Percentiles rank a stretch among this genome's conserved stretches.
These are phyloP conservation scores for Extremus antarcticus DNA, from an alignment of 495 filamentous ascomycete species.

Conservation along the genomic window DNA sequence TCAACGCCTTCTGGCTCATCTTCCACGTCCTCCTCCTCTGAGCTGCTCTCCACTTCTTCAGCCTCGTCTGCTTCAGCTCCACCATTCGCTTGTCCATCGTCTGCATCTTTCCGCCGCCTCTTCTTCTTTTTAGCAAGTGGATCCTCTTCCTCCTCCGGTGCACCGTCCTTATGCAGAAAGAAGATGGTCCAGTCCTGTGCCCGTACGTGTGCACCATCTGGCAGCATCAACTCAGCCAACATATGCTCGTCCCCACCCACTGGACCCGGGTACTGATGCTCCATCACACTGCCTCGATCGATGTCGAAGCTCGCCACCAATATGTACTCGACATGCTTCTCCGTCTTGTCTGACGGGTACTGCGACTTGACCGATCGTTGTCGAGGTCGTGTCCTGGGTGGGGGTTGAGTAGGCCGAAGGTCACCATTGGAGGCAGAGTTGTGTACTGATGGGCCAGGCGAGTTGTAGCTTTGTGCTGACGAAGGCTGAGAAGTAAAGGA, in stretches of 20 bases:
- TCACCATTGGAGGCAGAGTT: background rate
- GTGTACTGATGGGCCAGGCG: background rate
- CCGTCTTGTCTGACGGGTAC: conserved; percentile 65
- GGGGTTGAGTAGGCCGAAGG: background rate
- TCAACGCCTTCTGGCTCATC: conserved; percentile 48
- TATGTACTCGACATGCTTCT: conserved; percentile 98
- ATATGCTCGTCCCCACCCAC: conserved; percentile 97
- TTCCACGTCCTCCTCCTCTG: conserved; percentile 46
- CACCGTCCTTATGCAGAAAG: conserved; percentile 84
- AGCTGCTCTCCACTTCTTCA: conserved; percentile 42
- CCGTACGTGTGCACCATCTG: conserved; percentile 89
- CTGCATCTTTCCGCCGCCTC: conserved; percentile 10
- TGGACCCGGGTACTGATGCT: conserved; percentile 87
- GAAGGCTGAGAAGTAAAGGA: conserved; percentile 1
- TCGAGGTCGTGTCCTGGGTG: background rate
- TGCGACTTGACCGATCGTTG: conserved; percentile 54
- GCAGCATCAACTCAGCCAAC: conserved; percentile 97
- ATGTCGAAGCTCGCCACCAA: conserved; percentile 98
- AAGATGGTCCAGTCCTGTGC: conserved; percentile 99
- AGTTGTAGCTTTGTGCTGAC: conserved; percentile 6
- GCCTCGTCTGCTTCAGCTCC: conserved; percentile 36
- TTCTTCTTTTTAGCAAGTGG: conserved; percentile 25
- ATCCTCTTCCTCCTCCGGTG: conserved; percentile 43
- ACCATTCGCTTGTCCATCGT: conserved; percentile 18
- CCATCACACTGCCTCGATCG: conserved; percentile 92